Conservation (phyloP, 768 basidiomycete species). For the Suillus tomentosus region DNA sequence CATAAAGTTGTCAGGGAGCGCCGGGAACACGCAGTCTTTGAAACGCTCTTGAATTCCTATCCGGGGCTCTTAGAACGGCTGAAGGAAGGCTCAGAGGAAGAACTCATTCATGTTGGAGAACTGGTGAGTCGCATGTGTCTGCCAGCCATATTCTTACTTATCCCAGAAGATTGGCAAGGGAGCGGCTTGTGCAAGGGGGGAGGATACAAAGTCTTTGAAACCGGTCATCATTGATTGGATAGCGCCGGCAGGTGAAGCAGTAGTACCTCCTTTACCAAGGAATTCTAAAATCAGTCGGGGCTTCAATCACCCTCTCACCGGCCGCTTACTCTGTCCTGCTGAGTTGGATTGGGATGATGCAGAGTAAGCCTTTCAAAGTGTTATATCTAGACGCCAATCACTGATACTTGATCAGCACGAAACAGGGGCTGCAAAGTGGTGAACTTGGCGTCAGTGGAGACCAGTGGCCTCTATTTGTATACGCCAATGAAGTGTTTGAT, state of each 20-base stretch:
- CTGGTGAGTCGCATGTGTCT: slow-evolving; percentile 14
- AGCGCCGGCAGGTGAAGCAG: slow-evolving; percentile 16
- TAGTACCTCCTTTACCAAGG: slow-evolving; percentile 10
- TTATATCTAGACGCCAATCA: background rate
- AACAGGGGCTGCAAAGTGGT: slow-evolving; percentile 15
- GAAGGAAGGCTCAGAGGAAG: slow-evolving; percentile 13
- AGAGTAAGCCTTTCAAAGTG: slow-evolving; percentile 11
- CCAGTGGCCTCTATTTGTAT: slow-evolving; percentile 31
- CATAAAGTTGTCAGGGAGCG: background rate
- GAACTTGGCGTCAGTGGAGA: slow-evolving; percentile 22
- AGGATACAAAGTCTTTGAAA: slow-evolving; percentile 21
- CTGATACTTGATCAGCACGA: slow-evolving; percentile 3
- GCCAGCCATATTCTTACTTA: background rate
- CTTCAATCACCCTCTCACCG: slow-evolving; percentile 22
- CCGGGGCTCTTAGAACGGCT: background rate
- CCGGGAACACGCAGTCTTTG: background rate
- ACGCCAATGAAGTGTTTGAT: slow-evolving; percentile 21
- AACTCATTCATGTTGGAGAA: slow-evolving; percentile 18
- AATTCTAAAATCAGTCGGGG: slow-evolving; percentile 21
- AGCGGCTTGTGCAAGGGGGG: slow-evolving; percentile 16
- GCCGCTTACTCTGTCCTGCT: slow-evolving; percentile 24
- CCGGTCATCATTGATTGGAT: slow-evolving; percentile 27
- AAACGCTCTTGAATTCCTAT: slow-evolving; percentile 16
- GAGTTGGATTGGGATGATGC: slow-evolving; percentile 23
- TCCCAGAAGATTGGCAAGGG: slow-evolving; percentile 29